These are phyloP conservation scores for Melocanna baccifera DNA, from an alignment of 176 grass and related monocot species.

Conservation along the genomic window DNA sequence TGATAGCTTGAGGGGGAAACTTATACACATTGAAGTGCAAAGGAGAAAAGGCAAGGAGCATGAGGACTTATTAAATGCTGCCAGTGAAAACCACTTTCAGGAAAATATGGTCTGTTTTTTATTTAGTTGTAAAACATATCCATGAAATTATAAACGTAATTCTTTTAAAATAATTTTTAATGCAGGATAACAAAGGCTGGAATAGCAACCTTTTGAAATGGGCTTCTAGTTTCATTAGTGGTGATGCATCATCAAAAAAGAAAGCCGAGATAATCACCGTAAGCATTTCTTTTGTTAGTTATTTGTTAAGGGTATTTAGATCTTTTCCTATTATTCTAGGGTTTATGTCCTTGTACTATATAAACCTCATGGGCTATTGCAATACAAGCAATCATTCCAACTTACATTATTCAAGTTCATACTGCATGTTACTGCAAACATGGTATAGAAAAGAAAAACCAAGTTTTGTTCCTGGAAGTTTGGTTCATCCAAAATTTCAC, in stretches of 20 bases:
- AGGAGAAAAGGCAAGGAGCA: slow-evolving; percentile 84
- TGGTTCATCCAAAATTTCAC: background rate
- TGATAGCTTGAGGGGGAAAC: slow-evolving; percentile 91
- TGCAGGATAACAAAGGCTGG: slow-evolving; percentile 84
- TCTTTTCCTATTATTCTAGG: no score
- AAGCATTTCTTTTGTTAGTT: slow-evolving; percentile 33
- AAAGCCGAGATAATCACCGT: slow-evolving; percentile 57
- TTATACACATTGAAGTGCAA: slow-evolving; percentile 85
- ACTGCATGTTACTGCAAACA: slow-evolving; percentile 20
- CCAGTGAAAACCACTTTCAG: slow-evolving; percentile 47
- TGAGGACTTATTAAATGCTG: slow-evolving; percentile 76
- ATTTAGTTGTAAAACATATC: slow-evolving; percentile 16
- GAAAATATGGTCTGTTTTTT: slow-evolving; percentile 59
- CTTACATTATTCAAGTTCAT: slow-evolving; percentile 16
- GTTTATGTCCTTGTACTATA: no score
- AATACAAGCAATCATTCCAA: no score
- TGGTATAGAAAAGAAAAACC: background rate
- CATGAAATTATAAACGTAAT: slow-evolving; percentile 16
- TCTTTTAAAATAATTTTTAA: slow-evolving; percentile 29
- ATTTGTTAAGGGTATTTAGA: no score
- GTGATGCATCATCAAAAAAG: slow-evolving; percentile 65
- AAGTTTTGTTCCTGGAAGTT: background rate
- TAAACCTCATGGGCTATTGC: no score
- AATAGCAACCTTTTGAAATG: slow-evolving; percentile 95
- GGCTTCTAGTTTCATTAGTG: slow-evolving; percentile 88